Conservation (phyloP, 192 early-diverging fungal genomes). For the Coemansia sp. region DNA sequence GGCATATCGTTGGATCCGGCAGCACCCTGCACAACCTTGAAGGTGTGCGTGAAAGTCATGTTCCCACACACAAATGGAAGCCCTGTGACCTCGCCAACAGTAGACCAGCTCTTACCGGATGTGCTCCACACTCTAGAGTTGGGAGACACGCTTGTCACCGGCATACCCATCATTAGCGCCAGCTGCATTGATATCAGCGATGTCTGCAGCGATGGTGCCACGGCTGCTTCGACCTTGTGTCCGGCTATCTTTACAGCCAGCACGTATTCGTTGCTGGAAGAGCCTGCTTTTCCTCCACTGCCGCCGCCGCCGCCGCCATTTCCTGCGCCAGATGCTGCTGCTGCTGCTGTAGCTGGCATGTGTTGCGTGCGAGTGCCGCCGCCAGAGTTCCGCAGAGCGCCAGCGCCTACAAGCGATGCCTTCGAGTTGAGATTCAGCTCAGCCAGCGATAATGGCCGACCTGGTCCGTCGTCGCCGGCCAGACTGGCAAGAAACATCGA, state of each 20-base stretch:
- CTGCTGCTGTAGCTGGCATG: conserved; percentile 14
- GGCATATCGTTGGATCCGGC: conserved; percentile 35
- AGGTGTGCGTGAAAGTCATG: conserved; percentile 49
- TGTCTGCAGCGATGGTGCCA: conserved; percentile 41
- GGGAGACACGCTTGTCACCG: conserved; percentile 12
- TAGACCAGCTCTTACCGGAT: conserved; percentile 41
- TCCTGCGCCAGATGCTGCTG: not conserved
- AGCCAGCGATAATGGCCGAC: conserved; percentile 4
- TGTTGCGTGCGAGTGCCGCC: conserved; percentile 4
- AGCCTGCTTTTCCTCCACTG: not conserved
- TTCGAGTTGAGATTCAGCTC: conserved; percentile 26
- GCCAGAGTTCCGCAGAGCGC: no score
- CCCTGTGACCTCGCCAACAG: conserved; percentile 36
- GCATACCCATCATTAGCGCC: conserved; percentile 36
- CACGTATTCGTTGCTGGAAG: conserved; percentile 21
- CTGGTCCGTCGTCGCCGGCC: conserved; percentile 2
- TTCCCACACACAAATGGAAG: conserved; percentile 55
- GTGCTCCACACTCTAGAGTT: conserved; percentile 46
- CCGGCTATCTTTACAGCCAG: conserved; percentile 31
- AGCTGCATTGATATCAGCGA: conserved; percentile 47
- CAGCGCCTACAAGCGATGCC: conserved; percentile 24
- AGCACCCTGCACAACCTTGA: conserved; percentile 39
- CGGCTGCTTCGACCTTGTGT: conserved; percentile 32
- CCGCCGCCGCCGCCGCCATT: no score
- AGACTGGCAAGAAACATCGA: conserved; percentile 39